Percentiles rank a stretch among this genome's conserved stretches.
phyloP scores from a whole-genome alignment of 169 alveolate species.

The Theileria luwenshuni region DNA sequence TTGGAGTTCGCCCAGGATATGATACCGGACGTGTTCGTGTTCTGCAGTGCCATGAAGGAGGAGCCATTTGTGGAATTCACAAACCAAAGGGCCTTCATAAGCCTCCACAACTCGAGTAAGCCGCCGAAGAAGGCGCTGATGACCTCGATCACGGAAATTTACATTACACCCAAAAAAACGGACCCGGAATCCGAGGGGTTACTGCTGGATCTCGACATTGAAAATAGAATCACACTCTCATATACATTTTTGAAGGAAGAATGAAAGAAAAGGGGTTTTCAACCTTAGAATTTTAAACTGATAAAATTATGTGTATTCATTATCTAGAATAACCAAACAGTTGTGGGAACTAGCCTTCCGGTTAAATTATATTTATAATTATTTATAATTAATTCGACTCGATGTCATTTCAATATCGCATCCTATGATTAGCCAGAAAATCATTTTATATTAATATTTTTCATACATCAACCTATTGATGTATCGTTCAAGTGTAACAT shows the following conservation, averaged over 20 bases:
- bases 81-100: slow-evolving; percentile 51
- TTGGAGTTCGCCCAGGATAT: slow-evolving; percentile 63
- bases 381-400: too few relatives aligned
- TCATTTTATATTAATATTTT: too few relatives aligned
- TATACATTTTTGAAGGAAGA: slow-evolving; percentile 41
- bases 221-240: slow-evolving; percentile 41
- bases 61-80: slow-evolving; percentile 68
- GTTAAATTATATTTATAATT: too few relatives aligned
- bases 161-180: slow-evolving; percentile 49
- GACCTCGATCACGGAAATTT: slow-evolving; percentile 40
- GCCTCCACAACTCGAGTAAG: slow-evolving; percentile 43
- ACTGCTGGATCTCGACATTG: slow-evolving; percentile 42
- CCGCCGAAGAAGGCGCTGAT: slow-evolving; percentile 31
- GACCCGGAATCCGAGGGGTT: slow-evolving; percentile 22
- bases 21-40: slow-evolving; percentile 57
- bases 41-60: slow-evolving; percentile 30
- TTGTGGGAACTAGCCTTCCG: too few relatives aligned
- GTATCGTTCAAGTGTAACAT: too few relatives aligned
- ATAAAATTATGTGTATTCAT: too few relatives aligned
- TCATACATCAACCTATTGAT: too few relatives aligned
- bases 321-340: too few relatives aligned
- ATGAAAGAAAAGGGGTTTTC: too few relatives aligned
- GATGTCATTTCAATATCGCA: too few relatives aligned
- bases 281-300: too few relatives aligned
- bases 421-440: too few relatives aligned